Conservation (phyloP, 208 protist genomes). For the Crithidia thermophila region DNA sequence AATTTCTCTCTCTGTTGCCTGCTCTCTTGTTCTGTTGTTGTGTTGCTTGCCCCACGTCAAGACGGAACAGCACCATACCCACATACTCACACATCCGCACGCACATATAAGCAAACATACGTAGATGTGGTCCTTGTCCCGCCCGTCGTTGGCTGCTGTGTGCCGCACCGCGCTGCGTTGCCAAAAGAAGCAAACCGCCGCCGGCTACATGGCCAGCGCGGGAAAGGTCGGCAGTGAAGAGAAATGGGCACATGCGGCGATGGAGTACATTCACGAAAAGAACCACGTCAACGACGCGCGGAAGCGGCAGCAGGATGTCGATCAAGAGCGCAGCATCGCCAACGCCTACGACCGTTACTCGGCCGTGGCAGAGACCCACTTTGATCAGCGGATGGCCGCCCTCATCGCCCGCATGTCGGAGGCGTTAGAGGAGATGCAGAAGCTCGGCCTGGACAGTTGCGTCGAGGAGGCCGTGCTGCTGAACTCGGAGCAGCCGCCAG, state of each 20-base stretch:
- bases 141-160: conserved; percentile 5
- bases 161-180: conserved; percentile 10
- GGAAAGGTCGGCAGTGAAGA: conserved; percentile 83
- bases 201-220: conserved; percentile 69
- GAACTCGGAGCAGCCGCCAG: conserved; percentile 76
- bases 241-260: conserved; percentile 87
- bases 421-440: conserved; percentile 64
- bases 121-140: conserved; percentile 23
- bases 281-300: conserved; percentile 78
- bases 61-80: too few relatives aligned
- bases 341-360: conserved; percentile 77
- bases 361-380: conserved; percentile 47
- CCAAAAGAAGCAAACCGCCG: conserved; percentile 80
- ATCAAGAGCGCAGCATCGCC: conserved; percentile 62
- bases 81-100: background rate
- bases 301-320: conserved; percentile 82
- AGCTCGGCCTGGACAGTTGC: conserved; percentile 45
- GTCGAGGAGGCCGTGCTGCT: conserved; percentile 77
- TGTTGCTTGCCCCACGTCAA: too few relatives aligned
- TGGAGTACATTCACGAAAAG: conserved; percentile 91
- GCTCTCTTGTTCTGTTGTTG: too few relatives aligned
- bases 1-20: too few relatives aligned
- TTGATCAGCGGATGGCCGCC: conserved; percentile 53
- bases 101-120: background rate
- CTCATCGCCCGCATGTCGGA: conserved; percentile 67